phyloP scores from a whole-genome alignment of 306 rosid species.

The Trifolium fragiferum region DNA sequence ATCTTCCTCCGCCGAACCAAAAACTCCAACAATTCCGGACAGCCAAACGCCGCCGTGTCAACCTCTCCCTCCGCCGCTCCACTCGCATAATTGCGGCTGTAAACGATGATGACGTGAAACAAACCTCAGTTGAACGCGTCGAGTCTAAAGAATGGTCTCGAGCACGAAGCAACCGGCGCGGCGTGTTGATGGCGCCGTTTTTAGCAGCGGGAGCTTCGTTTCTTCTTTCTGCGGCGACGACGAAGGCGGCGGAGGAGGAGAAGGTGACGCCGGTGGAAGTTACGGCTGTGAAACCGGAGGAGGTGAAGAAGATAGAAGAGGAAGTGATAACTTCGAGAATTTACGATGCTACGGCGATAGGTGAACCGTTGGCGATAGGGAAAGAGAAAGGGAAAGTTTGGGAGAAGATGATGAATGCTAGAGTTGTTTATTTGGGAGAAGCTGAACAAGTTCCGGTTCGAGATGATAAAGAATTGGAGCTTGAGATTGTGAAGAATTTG shows the following conservation, averaged over 20 bases:
- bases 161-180: slow-evolving; percentile 54
- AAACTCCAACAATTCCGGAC: slow-evolving; percentile 38
- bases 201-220: slow-evolving; percentile 67
- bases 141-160: slow-evolving; percentile 11
- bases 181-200: slow-evolving; percentile 64
- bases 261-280: slow-evolving; percentile 24
- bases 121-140: slow-evolving; percentile 1
- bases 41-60: slow-evolving; percentile 45
- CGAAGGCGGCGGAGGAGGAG: slow-evolving; percentile 61
- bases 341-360: slow-evolving; percentile 86
- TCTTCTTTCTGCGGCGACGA: slow-evolving; percentile 59
- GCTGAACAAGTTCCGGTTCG: slow-evolving; percentile 92
- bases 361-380: slow-evolving; percentile 92
- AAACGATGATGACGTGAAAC: neutral
- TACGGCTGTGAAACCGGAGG: slow-evolving; percentile 43
- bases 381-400: slow-evolving; percentile 84
- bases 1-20: slow-evolving; percentile 24
- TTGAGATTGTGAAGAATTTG: slow-evolving; percentile 78
- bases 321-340: slow-evolving; percentile 81
- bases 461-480: slow-evolving; percentile 91
- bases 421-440: slow-evolving; percentile 87
- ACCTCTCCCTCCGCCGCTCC: slow-evolving; percentile 40
- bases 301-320: slow-evolving; percentile 48
- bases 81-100: slow-evolving; percentile 30
- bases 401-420: slow-evolving; percentile 92